A percentile compares a stretch with the other conserved stretches of the same genome.
These are phyloP conservation scores for Trichodelitschia bisporula DNA, from an alignment of 495 filamentous ascomycete genomes.

Conservation along the genomic window DNA sequence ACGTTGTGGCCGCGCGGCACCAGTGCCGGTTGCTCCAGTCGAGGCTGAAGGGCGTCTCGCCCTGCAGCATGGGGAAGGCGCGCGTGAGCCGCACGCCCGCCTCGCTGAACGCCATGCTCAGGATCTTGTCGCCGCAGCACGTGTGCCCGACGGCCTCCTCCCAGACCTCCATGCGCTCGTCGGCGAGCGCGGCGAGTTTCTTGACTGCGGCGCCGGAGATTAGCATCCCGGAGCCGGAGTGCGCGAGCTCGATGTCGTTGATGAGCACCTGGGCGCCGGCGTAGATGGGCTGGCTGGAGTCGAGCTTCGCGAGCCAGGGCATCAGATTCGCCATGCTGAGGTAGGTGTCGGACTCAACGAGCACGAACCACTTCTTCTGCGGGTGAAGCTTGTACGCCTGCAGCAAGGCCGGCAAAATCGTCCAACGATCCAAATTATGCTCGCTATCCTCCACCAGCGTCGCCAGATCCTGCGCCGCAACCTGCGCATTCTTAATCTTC, in stretches of 20 bases:
- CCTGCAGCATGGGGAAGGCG: constrained; percentile 30
- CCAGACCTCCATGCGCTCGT: background rate
- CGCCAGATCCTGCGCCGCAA: background rate
- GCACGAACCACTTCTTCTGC: constrained; percentile 9
- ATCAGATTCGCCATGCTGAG: constrained; percentile 10
- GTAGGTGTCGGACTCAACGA: constrained; percentile 10
- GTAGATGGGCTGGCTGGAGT: constrained; percentile 6
- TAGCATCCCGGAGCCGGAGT: constrained; percentile 9
- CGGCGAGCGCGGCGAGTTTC: background rate
- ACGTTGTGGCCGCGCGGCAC: constrained; percentile 33
- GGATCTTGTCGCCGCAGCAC: constrained; percentile 46
- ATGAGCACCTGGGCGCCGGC: constrained; percentile 9
- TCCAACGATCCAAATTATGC: constrained; percentile 1
- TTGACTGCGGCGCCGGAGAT: constrained; percentile 5
- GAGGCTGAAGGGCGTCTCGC: constrained; percentile 25
- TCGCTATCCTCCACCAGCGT: background rate
- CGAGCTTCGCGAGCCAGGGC: constrained; percentile 5
- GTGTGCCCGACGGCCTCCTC: background rate
- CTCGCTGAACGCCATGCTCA: constrained; percentile 31
- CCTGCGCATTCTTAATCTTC: background rate
- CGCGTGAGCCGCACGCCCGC: constrained; percentile 23
- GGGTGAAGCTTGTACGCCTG: background rate
- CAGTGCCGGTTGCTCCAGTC: constrained; percentile 27
- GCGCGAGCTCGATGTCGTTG: constrained; percentile 6
- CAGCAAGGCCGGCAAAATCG: background rate